Base-by-base conservation (phyloP, 257 asterid genomes). In the Ehretia macrophylla region DNA sequence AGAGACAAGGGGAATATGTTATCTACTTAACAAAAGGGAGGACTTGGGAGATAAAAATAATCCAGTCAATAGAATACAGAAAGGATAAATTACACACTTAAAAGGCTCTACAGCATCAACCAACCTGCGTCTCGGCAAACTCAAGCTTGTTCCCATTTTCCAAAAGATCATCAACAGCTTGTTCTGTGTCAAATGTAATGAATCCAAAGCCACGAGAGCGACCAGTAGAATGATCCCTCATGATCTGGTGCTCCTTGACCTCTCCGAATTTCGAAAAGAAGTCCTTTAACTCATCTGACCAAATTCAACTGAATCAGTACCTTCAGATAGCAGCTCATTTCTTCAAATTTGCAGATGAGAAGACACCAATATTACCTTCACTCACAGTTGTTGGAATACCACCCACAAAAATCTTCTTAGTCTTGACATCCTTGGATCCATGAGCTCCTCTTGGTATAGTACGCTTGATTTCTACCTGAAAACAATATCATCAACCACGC, bases 141-240 rank as follows among this genome's bases (percentile, higher is more conserved):
- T 83, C 86, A 63, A 83, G 65, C 65, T 71, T 73, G 73, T 83
- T 83, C 18, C 89, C 89, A 55, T 79, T 72, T 11, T 80, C 73
- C 70, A 83, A 61, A 53, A 83, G 68, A 59, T 83, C 82, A 22
- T 79, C 89, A 45, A 83, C 86, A 54, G 82, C 71, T 67, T 75
- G 70, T 50, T 83, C 86, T 42, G 80, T 60, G 61, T 83, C 89
- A 68, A 83, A 83, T 10, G 84, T 77, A 51, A 82, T 59, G 59
- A 82, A 82, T 58, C 84, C 89, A 68, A 83, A 83, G 22, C 89
- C 89, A 65, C 89, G 89, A 23, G 89, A 79, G 23, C 89, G 78
- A 19, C 80, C 78, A 64, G 62, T 79, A 21, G 89, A 62, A 77
- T 83, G 89, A 64, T 79, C 89, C 64, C 76, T 71, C 86, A 79